phyloP scores from a whole-genome alignment of 2,329 filamentous ascomycete genomes.

The Lasiodiplodia hormozganensis region DNA sequence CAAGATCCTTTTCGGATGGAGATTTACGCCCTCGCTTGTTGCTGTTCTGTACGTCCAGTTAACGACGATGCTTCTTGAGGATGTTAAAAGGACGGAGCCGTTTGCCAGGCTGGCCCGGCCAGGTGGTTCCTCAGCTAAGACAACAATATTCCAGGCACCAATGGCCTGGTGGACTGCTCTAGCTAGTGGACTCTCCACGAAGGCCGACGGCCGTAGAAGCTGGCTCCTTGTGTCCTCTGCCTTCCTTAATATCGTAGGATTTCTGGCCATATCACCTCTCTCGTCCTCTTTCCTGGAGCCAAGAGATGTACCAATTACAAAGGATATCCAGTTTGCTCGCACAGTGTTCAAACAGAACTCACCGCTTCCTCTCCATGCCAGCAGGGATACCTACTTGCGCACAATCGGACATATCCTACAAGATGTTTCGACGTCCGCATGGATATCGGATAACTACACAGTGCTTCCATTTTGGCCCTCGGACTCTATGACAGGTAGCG shows the following conservation, averaged over 20 bases:
- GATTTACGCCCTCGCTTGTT: not conserved
- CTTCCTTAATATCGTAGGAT: not conserved
- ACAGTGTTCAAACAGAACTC: not conserved
- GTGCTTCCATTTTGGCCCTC: constrained; percentile 5
- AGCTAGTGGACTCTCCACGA: not conserved
- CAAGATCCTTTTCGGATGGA: not conserved
- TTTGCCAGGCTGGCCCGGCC: not conserved
- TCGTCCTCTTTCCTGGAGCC: not conserved
- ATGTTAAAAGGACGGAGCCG: not conserved
- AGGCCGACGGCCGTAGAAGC: not conserved
- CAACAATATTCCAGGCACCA: not conserved
- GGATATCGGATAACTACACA: not conserved
- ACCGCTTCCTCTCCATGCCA: not conserved
- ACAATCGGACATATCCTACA: not conserved
- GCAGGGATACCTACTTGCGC: not conserved
- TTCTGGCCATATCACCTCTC: not conserved
- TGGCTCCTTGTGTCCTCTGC: not conserved
- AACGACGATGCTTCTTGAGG: not conserved
- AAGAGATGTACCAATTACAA: not conserved
- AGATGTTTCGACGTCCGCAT: constrained; percentile 3
- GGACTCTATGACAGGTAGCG: not conserved
- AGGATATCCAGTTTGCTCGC: not conserved
- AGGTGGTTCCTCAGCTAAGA: not conserved
- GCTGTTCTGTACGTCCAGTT: not conserved
- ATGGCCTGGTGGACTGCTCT: not conserved